Conservation (phyloP, 192 early-diverging fungal species). For the Backusella tarrabulga region DNA sequence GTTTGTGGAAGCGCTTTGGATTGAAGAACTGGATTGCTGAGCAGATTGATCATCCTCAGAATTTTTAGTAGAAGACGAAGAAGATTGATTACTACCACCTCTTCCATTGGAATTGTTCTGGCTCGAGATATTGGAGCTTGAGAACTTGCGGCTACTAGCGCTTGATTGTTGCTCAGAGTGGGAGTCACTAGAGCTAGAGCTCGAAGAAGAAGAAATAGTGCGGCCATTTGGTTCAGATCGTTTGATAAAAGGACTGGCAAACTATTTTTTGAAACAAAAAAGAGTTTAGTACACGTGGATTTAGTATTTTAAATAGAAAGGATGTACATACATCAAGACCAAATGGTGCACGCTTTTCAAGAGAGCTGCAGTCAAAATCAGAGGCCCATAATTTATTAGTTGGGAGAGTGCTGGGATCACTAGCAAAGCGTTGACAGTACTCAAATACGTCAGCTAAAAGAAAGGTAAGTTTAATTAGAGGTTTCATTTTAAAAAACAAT, state of each 20-base stretch:
- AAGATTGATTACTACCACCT: no score
- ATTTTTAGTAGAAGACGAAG: no score
- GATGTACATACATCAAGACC: background rate
- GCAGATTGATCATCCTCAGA: no score
- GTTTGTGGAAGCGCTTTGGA: background rate
- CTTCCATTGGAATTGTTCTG: no score
- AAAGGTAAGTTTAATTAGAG: no score
- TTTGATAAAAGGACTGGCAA: background rate
- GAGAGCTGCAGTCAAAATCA: background rate
- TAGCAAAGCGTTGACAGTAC: background rate
- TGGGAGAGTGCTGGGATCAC: background rate
- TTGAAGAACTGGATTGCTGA: no score
- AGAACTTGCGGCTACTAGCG: background rate
- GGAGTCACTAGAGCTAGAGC: background rate
- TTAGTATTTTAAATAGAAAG: background rate
- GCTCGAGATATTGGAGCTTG: no score
- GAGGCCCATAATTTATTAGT: background rate
- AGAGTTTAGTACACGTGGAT: background rate
- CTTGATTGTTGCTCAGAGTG: background rate
- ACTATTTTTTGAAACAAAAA: background rate
- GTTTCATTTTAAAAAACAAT: no score
- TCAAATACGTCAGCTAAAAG: background rate
- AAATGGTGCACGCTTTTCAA: background rate
- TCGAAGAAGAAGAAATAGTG: background rate
- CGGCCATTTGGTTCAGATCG: background rate